Base-by-base conservation (phyloP, 768 basidiomycete species). In the Hygrophorus pudorinus region DNA sequence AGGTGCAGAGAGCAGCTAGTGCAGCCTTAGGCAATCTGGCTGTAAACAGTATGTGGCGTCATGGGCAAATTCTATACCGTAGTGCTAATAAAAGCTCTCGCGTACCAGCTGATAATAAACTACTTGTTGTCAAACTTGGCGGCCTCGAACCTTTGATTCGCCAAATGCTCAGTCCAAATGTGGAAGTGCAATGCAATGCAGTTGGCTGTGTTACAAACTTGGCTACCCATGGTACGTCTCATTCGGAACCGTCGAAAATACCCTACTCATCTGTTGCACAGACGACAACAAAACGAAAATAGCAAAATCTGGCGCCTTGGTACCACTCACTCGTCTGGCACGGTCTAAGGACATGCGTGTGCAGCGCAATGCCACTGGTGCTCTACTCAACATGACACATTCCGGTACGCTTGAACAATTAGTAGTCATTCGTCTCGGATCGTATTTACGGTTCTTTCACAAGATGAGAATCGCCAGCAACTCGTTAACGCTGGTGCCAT, bases 261-360 rank as follows among this genome's bases (percentile, higher is more conserved):
- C 2, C 13, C 47, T 47, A 33, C 41, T n/a, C 37, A 48, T 24
- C 14, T 30, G 17, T 18, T 24, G 12, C 42, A 40, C 50, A 96
- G 93, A 99, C 57, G 96, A 99, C 62, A 99, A 99, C 75, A 99
- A 99, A 75, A 96, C 91, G 41, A 96, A 94, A 75, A 99, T 99
- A 45, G 96, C 96, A 32, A 97, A 97, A 73, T 96, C 92, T 8
- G 96, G 96, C 37, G 96, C 96, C n/a, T 72, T 99, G 44, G 90
- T 96, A 16, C 96, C 96, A 17, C 78, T 99, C 30, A 98, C 96
- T 35, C 78, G 96, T 40, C 75, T 99, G 34, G 96, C 96, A 27
- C 81, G 90, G 50, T 96, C 91, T 17, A 98, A 98, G 66, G 96
- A 99, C 61, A 97, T 99, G 94, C 79, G 96, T 9, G 96, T 99